Evolutionary conservation across 2,329 filamentous ascomycete genomes (phyloP), one percentile per base, ranked within the genome.

Genomic region (Sarocladium kiliense): DNA sequence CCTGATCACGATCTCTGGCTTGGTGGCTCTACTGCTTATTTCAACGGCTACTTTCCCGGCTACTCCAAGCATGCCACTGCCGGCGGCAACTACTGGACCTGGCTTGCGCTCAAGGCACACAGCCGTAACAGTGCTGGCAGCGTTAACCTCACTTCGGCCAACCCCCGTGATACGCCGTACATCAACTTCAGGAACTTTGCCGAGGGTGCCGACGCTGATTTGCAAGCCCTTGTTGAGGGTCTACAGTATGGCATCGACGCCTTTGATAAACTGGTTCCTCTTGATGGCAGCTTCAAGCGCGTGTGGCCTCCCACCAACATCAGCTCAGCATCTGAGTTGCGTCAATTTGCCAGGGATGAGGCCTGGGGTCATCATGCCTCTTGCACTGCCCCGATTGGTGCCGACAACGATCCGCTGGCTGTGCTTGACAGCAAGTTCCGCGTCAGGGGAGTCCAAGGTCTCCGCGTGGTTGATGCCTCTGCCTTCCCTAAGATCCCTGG

Each of bases 141-240:
- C 0, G 84, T 89, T 14, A 79, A 71, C 2, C 74, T 89, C 2
- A 74, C 72, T 18, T 86, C 82, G 0, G 71, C 78, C 0, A 77
- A 88, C 62, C 84, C 85, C 0, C 77, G 77, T 1, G 85, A 87
- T 54, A 77, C 78, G n/a, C 86, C 86, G 0, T 68, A 78, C 32
- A 85, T 86, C 63, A 75, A 78, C 64, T 84, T 85, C 71, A 79
- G 80, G 61, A 80, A 77, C 63, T 84, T 74, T 72, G 72, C 69
- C 12, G 65, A 74, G 23, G 76, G 79, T 1, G 72, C 75, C 9
- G 74, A 75, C 18, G 70, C 77, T 63, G 71, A 77, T 47, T 64
- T 76, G 1, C 63, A 66, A 54, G 72, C 71, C 30, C 63, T 73
- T 6, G 57, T 61, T 21, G 77, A 84, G 57, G 78, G 73, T 4